Conservation (phyloP, 2,329 filamentous ascomycete species). For the Pseudogymnoascus sp. region DNA sequence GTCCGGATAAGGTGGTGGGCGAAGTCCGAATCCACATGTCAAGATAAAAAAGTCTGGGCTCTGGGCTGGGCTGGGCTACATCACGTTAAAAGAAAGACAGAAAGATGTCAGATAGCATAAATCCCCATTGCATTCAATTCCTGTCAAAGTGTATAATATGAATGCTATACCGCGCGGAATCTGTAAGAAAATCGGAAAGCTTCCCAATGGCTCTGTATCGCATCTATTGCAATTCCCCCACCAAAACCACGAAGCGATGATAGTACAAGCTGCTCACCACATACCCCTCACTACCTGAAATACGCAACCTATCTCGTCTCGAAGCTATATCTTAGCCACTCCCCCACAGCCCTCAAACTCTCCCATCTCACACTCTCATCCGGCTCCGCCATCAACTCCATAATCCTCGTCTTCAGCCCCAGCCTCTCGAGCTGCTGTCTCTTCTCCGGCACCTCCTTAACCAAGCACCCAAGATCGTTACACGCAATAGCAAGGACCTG, state of each 20-base stretch:
- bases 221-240: neutral
- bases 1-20: constrained; percentile 9
- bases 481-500: constrained; percentile 66
- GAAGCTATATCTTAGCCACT: constrained; percentile 66
- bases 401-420: constrained; percentile 59
- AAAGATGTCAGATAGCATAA: neutral
- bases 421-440: constrained; percentile 56
- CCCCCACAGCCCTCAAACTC: constrained; percentile 63
- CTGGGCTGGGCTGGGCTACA: neutral
- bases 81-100: neutral
- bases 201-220: constrained; percentile 1
- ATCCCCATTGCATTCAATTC: neutral
- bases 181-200: neutral
- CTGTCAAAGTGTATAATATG: neutral
- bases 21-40: neutral
- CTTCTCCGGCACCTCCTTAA: constrained; percentile 64
- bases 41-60: neutral
- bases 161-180: constrained; percentile 1
- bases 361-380: constrained; percentile 68
- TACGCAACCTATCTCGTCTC: constrained; percentile 31
- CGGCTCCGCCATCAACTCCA: constrained; percentile 64
- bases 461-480: constrained; percentile 62
- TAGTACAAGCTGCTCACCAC: neutral
- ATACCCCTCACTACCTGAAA: neutral
- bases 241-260: constrained; percentile 2